Base-by-base conservation (phyloP, 192 early-diverging fungal genomes). In the Piromyces finnis region DNA sequence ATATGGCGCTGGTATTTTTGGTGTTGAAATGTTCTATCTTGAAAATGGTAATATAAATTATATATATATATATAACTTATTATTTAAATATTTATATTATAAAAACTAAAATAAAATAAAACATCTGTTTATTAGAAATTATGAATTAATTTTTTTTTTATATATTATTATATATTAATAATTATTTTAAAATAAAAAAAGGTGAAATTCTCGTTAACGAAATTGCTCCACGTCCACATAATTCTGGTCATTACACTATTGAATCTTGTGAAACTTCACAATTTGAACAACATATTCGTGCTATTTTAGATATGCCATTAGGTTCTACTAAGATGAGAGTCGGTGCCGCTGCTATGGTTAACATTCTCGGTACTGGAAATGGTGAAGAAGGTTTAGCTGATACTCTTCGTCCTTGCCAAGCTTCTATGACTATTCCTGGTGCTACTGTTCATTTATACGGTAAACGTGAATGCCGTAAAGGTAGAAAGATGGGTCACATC, bases 181-280 rank as follows among this genome's bases (percentile, higher is more conserved):
- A n/a, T n/a, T n/a, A n/a, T n/a, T n/a, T n/a, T n/a, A n/a, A n/a
- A n/a, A n/a, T n/a, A 32, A 32, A 32, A 32, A 32, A 32, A 93
- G 92, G 89, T 51, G 86, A 89, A 11, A 92, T 99, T 78, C 84
- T 95, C 28, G 86, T 99, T 82, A 99, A 99, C 85, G 98, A 99
- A 86, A 97, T 99, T 82, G 98, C 98, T 18, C 98, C 98, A 39
- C 93, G 98, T 13, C 97, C 98, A 29, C 98, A 99, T 87, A 99
- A 99, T 87, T 97, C 96, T 79, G 98, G 98, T 83, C 98, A 99
- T 84, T 98, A 98, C 84, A 98, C 98, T 14, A 97, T 95, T 82
- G 98, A 99, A 82, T 96, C 97, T 1, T 98, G 95, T 84, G 86
- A 94, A 82, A 99, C 98, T 16, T 97, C 96, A 32, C 98, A 99